Evolutionary conservation across 1,284 basidiomycete genomes (phyloP), one percentile per base, ranked within the genome.

Genomic region (Ceratobasidium theobromae): DNA sequence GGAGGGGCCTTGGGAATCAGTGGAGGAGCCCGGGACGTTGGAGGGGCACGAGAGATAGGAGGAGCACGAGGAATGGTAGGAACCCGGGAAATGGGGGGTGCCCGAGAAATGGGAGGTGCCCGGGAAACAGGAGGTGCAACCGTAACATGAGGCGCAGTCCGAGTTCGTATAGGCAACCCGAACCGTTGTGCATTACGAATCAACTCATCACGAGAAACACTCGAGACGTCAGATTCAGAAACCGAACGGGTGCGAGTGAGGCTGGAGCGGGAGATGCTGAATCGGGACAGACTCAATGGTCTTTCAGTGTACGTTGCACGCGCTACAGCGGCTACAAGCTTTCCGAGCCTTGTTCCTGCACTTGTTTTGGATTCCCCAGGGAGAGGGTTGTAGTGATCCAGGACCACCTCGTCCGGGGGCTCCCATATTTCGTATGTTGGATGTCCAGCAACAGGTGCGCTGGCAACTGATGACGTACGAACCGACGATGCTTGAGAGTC

Each of bases 381-480:
- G 6, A 40, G 35, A 35, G 18, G 12, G 18, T 48, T 21, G 32
- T 60, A 48, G 21, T 48, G 43, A n/a, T 57, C 53, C 11, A 23
- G 14, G 4, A 48, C 55, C 43, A n/a, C 18, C 43, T 46, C 55
- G 12, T 60, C 55, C 11, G 55, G 54, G 14, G 55, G 55, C 28
- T 60, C 55, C 55, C 55, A 60, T 60, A 60, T 60, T 27, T 60
- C 55, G 23, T 60, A 60, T 38, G 16, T 38, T 16, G 35, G 35
- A 8, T 16, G 35, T 8, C 35, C 35, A 38, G 35, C 16, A 60
- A 40, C 43, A 18, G 1, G 5, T 41, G 30, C 30, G n/a, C 23
- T n/a, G 27, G 11, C 55, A 16, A 60, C 21, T 4, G 55, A 60
- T 4, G 55, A 46, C 23, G 27, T 48, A 27, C 43, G 55, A 28